These are phyloP conservation scores for Pulveroboletus ravenelii DNA, from an alignment of 768 basidiomycete genomes.

Conservation along the genomic window DNA sequence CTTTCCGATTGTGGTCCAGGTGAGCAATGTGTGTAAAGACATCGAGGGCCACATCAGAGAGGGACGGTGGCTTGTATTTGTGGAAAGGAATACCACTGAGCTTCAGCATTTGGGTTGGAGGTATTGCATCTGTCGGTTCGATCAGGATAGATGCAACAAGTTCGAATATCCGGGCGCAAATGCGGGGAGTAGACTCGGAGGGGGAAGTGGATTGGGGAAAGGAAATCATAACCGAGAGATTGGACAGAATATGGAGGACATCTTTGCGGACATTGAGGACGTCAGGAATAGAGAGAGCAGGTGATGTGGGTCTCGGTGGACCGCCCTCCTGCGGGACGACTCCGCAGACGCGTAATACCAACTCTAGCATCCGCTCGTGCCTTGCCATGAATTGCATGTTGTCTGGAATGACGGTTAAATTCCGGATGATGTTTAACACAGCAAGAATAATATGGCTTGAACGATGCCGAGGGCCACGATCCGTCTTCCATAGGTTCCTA, in stretches of 20 bases:
- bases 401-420: conserved; percentile 71
- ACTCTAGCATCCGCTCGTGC: conserved; percentile 58
- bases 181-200: conserved; percentile 40
- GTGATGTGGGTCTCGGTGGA: conserved; percentile 42
- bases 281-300: conserved; percentile 65
- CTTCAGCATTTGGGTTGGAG: conserved; percentile 58
- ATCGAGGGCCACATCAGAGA: conserved; percentile 77
- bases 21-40: conserved; percentile 77
- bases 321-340: conserved; percentile 36
- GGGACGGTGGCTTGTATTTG: conserved; percentile 49
- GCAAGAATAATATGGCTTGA: conserved; percentile 60
- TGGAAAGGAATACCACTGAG: conserved; percentile 42
- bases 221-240: conserved; percentile 49
- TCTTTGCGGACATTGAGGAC: conserved; percentile 74
- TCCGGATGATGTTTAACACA: conserved; percentile 78
- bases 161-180: conserved; percentile 56
- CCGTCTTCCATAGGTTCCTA: conserved; percentile 48
- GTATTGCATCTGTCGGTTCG: conserved; percentile 61
- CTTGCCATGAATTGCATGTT: conserved; percentile 64
- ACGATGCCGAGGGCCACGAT: conserved; percentile 57
- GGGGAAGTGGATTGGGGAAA: conserved; percentile 40
- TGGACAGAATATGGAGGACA: conserved; percentile 61
- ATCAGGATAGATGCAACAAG: conserved; percentile 72
- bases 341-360: conserved; percentile 66
- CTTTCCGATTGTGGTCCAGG: conserved; percentile 71